These are phyloP conservation scores for Jaapia argillacea DNA, from an alignment of 768 basidiomycete species.

Conservation along the genomic window DNA sequence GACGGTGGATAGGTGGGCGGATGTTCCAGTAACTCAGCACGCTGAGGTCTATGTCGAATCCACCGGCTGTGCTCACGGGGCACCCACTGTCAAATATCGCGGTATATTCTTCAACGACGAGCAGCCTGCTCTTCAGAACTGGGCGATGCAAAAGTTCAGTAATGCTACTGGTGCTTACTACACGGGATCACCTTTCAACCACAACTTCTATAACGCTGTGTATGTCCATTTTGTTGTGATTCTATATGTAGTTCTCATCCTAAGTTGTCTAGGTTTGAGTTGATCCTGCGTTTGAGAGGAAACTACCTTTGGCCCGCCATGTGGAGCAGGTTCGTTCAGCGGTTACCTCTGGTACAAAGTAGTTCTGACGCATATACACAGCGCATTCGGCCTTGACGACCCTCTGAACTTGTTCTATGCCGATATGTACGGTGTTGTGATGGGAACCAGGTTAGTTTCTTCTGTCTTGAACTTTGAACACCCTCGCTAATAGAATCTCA, in stretches of 20 bases:
- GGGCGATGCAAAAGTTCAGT: slow-evolving; percentile 62
- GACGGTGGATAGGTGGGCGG: slow-evolving; percentile 50
- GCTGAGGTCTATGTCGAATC: slow-evolving; percentile 35
- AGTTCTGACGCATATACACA: slow-evolving; percentile 4
- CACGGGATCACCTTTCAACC: slow-evolving; percentile 52
- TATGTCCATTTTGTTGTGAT: slow-evolving; percentile 17
- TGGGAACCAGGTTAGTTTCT: slow-evolving; percentile 47
- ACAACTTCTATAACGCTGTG: slow-evolving; percentile 47
- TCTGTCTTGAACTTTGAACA: neutral
- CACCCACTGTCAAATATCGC: slow-evolving; percentile 60
- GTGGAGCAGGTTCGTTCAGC: slow-evolving; percentile 25
- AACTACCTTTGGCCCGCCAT: slow-evolving; percentile 60
- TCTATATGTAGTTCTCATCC: slow-evolving; percentile 6
- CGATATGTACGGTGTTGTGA: slow-evolving; percentile 56
- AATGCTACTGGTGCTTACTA: slow-evolving; percentile 44
- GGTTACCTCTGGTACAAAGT: neutral
- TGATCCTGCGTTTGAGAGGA: slow-evolving; percentile 54
- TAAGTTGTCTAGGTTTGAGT: slow-evolving; percentile 39
- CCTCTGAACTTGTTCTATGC: slow-evolving; percentile 51
- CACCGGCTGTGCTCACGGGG: slow-evolving; percentile 36
- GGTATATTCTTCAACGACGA: slow-evolving; percentile 74
- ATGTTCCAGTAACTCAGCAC: slow-evolving; percentile 51
- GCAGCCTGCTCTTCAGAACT: slow-evolving; percentile 59
- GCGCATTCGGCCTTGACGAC: slow-evolving; percentile 49
- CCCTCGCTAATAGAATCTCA: slow-evolving; percentile 7